These are phyloP conservation scores for Elongisporangium undulatum DNA, from an alignment of 352 stramenopile genomes.

Conservation along the genomic window DNA sequence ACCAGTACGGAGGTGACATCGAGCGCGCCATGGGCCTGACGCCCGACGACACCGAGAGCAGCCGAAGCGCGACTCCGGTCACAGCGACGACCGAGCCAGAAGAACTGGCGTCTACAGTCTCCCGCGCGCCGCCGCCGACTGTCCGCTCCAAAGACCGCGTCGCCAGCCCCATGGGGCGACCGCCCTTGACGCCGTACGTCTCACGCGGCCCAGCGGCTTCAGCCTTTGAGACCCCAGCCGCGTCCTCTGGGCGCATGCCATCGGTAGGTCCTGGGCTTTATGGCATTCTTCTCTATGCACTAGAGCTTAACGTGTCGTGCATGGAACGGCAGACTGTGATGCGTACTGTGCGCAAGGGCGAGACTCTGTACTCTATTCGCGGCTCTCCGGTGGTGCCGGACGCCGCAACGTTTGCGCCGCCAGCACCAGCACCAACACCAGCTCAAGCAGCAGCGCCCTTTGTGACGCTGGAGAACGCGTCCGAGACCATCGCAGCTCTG, in stretches of 20 bases:
- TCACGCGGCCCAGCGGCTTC: constrained; percentile 1
- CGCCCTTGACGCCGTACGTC: not conserved
- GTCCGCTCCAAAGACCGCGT: not conserved
- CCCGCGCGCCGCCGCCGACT: not conserved
- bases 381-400: constrained; percentile 66
- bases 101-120: not conserved
- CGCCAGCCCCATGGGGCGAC: not conserved
- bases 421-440: constrained; percentile 45
- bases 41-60: not conserved
- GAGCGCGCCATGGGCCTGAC: constrained; percentile 15
- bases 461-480: constrained; percentile 46
- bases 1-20: constrained; percentile 71
- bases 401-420: constrained; percentile 5
- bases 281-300: not conserved
- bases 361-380: constrained; percentile 63
- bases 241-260: constrained; percentile 7
- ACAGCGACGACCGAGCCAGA: constrained; percentile 5
- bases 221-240: constrained; percentile 31
- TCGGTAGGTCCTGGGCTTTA: constrained; percentile 14
- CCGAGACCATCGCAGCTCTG: constrained; percentile 20
- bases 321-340: constrained; percentile 31
- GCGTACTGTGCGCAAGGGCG: constrained; percentile 65
- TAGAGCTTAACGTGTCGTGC: not conserved
- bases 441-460: constrained; percentile 51
- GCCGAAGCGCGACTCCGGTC: constrained; percentile 1